Percentiles rank a stretch among this genome's conserved stretches.
Evolutionary conservation across 2,329 filamentous ascomycete species (phyloP).

Genomic region (Alternaria arbusti): DNA sequence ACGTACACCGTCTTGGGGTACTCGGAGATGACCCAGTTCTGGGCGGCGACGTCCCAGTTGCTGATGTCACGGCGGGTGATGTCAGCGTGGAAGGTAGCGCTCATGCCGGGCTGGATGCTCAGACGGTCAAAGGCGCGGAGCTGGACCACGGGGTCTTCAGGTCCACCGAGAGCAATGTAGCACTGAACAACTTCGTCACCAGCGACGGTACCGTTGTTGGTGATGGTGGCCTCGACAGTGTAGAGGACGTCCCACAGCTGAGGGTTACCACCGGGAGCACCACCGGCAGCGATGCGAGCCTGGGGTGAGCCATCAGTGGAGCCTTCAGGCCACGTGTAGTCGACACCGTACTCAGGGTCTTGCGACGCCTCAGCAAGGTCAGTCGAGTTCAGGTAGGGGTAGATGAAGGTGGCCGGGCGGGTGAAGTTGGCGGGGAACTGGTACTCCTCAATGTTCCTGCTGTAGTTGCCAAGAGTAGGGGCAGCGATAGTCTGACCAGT

Average conservation of each 20-base stretch:
- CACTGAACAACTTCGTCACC: constrained; percentile 79
- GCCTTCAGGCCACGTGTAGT: constrained; percentile 64
- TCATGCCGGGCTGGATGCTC: constrained; percentile 72
- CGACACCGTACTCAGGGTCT: constrained; percentile 66
- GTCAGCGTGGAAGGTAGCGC: constrained; percentile 68
- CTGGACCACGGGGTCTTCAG: constrained; percentile 68
- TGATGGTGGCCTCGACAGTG: constrained; percentile 70
- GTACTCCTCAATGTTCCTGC: constrained; percentile 69
- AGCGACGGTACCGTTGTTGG: constrained; percentile 69
- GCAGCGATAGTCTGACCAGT: constrained; percentile 68
- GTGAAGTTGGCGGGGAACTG: constrained; percentile 68
- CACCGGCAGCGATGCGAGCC: constrained; percentile 67
- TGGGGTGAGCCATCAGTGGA: constrained; percentile 64
- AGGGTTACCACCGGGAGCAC: constrained; percentile 67
- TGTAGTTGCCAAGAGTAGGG: constrained; percentile 68
- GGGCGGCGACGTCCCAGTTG: constrained; percentile 80
- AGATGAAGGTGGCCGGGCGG: constrained; percentile 65
- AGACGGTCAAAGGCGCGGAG: constrained; percentile 85
- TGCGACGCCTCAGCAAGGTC: constrained; percentile 63
- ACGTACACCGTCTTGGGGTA: constrained; percentile 67
- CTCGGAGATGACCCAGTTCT: constrained; percentile 78
- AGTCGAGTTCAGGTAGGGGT: constrained; percentile 73
- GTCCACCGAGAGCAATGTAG: constrained; percentile 79
- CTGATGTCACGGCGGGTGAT: constrained; percentile 82
- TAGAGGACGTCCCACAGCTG: constrained; percentile 73